Evolutionary conservation across 768 basidiomycete species (phyloP).

Genomic region (Russula foetens): DNA sequence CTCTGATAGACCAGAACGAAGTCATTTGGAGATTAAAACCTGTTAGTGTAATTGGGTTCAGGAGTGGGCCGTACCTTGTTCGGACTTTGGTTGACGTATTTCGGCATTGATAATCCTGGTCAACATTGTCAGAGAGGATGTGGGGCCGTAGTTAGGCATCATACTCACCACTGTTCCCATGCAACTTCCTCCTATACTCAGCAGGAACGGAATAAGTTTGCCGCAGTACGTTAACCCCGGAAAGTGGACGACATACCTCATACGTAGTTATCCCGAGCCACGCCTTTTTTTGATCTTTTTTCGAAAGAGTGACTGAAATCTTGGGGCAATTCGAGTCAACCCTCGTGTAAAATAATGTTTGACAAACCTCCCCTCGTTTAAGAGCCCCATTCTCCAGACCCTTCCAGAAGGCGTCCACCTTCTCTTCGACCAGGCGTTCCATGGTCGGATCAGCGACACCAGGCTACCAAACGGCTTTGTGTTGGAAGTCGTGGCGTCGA

Average conservation of each 20-base stretch:
- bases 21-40: not conserved
- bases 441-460: conserved; percentile 69
- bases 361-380: conserved; percentile 60
- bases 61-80: conserved; percentile 38
- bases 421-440: conserved; percentile 63
- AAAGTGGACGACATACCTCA: conserved; percentile 22
- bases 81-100: conserved; percentile 60
- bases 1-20: conserved; percentile 26
- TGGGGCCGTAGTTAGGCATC: not conserved
- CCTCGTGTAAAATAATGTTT: not conserved
- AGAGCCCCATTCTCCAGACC: conserved; percentile 54
- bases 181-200: conserved; percentile 63
- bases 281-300: conserved; percentile 66
- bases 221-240: not conserved
- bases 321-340: conserved; percentile 22
- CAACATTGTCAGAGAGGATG: not conserved
- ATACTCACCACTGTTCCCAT: conserved; percentile 80
- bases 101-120: conserved; percentile 74
- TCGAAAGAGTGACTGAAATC: conserved; percentile 71
- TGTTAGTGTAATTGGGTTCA: not conserved
- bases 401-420: conserved; percentile 74
- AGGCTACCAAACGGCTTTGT: conserved; percentile 39
- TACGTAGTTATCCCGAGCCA: conserved; percentile 61
- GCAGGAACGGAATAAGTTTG: not conserved
- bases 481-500: not conserved